Percentiles rank a stretch among this genome's conserved stretches.
These are phyloP conservation scores for Coemansia asiatica DNA, from an alignment of 192 early-diverging fungal species.

Conservation along the genomic window DNA sequence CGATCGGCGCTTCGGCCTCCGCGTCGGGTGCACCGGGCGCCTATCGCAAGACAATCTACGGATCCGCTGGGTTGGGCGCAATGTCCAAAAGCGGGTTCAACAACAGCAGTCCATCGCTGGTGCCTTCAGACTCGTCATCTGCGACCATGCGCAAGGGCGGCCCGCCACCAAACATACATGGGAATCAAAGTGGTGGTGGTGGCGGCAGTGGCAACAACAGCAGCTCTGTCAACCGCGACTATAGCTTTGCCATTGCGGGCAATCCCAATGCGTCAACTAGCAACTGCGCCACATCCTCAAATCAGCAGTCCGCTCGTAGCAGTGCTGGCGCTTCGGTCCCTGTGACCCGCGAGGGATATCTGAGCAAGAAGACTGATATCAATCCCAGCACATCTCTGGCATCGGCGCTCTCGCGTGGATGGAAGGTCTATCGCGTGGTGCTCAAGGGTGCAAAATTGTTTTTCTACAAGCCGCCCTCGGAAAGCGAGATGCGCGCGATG, in stretches of 20 bases:
- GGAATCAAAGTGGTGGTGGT: conserved; percentile 2
- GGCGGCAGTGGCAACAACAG: conserved; percentile 8
- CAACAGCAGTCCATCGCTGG: conserved; percentile 41
- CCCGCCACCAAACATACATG: conserved; percentile 23
- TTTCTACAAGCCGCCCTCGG: conserved; percentile 67
- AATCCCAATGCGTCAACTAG: not conserved
- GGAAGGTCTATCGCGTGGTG: conserved; percentile 75
- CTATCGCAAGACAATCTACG: conserved; percentile 50
- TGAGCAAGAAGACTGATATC: conserved; percentile 74
- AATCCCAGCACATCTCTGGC: conserved; percentile 62
- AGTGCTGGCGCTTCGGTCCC: conserved; percentile 33
- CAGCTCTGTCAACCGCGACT: conserved; percentile 36
- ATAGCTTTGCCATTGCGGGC: conserved; percentile 51
- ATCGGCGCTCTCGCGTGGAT: conserved; percentile 62
- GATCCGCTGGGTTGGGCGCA: conserved; percentile 31
- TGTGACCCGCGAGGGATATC: conserved; percentile 62
- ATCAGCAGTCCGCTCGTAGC: conserved; percentile 38
- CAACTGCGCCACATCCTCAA: not conserved
- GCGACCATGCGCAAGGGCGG: conserved; percentile 28
- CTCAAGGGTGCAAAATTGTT: conserved; percentile 75
- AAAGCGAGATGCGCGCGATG: conserved; percentile 58
- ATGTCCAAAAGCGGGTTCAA: conserved; percentile 35
- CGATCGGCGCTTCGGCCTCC: conserved; percentile 3
- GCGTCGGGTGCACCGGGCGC: not conserved
- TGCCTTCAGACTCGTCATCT: conserved; percentile 2